Evolutionary conservation across 148 eudicot species (phyloP).

Genomic region (Rhododendron ovatum): DNA sequence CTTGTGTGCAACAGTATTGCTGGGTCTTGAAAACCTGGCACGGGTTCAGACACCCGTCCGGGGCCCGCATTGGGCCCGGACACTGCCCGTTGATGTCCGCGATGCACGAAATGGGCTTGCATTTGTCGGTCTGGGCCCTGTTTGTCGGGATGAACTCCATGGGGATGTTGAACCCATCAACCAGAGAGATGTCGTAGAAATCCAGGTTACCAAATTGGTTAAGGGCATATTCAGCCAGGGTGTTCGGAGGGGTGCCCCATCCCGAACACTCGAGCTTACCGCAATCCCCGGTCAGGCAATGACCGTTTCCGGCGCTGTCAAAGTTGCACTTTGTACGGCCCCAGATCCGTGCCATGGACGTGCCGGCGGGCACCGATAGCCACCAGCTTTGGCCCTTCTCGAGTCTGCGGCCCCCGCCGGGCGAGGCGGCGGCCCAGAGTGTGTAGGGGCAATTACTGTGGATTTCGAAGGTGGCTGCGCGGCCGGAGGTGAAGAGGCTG

Average conservation of each 20-base stretch:
- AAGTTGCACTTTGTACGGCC: constrained; percentile 32
- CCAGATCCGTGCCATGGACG: constrained; percentile 27
- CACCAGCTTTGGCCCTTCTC: constrained; percentile 26
- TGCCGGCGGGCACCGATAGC: constrained; percentile 14
- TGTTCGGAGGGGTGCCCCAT: constrained; percentile 15
- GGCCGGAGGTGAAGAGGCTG: constrained; percentile 13
- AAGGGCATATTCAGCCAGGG: constrained; percentile 18
- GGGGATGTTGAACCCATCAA: constrained; percentile 62
- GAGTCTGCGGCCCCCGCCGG: constrained; percentile 25
- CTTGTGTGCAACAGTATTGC: constrained; percentile 29
- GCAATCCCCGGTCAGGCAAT: constrained; percentile 30
- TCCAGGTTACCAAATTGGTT: constrained; percentile 28
- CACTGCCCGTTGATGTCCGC: constrained; percentile 24
- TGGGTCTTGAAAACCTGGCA: constrained; percentile 30
- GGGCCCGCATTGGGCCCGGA: constrained; percentile 12
- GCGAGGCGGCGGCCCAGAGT: constrained; percentile 52
- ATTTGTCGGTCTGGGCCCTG: neutral
- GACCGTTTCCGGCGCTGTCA: constrained; percentile 17
- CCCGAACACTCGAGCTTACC: constrained; percentile 13
- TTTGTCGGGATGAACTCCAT: constrained; percentile 33
- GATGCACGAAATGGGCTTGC: constrained; percentile 13
- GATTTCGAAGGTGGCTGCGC: constrained; percentile 36
- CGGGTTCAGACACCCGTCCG: constrained; percentile 36
- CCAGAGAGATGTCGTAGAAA: constrained; percentile 51
- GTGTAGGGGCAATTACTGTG: constrained; percentile 50